Evolutionary conservation across 2,329 filamentous ascomycete genomes (phyloP), one percentile per base, ranked within the genome.

Genomic region (Plenodomus tracheiphilus): DNA sequence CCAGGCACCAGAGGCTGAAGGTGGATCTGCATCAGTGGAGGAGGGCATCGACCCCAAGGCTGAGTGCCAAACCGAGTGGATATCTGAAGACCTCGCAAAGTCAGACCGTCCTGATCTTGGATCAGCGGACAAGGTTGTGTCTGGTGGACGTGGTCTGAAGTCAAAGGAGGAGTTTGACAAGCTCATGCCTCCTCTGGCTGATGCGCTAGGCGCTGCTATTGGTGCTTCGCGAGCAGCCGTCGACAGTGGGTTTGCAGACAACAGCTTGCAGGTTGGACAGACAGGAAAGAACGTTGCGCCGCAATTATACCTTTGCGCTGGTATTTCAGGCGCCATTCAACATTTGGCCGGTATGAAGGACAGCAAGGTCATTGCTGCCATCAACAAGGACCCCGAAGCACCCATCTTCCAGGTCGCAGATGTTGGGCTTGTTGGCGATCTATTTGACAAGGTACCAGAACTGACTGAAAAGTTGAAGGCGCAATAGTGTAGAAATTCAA

Each of bases 291-390:
- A 97, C 54, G 93, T 99, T 46, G 94, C 94, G 39, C 94, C 94
- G 51, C 87, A 99, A 74, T 79, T 99, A 53, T 99, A 99, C 72
- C 82, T 99, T 61, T 95, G 91, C 45, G 92, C 93, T 11, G 94
- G 94, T 68, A 97, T 99, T 64, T 96, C 91, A 8, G 94, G 94
- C 45, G 94, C 94, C 18, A 99, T 99, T 63, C 94, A 99, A 77
- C 94, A 99, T 80, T 76, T 99, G 75, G 94, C 94, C 25, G 94
- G 94, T 70, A 99, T 99, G 94, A 99, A 99, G 83, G 94, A 99
- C 71, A 97, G 91, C 80, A 99, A 99, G 80, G 94, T 99, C 50
- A 99, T 99, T 77, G 94, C 93, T 18, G 91, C 91, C 13, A 97
- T 99, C 70, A 99, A 99, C 81, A 99, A 99, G 79, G 94, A 99